These are phyloP conservation scores for Chenopodium formosanum DNA, from an alignment of 148 eudicot species.

Conservation along the genomic window DNA sequence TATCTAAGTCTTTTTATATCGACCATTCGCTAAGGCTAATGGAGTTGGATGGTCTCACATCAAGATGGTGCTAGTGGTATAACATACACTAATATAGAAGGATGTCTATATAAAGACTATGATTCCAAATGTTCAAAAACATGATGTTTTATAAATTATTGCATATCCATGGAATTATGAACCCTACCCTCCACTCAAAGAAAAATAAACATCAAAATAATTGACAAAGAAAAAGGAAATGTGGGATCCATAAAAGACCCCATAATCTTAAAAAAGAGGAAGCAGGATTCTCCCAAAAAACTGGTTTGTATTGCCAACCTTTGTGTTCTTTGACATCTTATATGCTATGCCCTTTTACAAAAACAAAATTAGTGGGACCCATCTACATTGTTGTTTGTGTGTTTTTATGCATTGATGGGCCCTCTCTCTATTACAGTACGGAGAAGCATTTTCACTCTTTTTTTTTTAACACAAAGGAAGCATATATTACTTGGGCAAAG, in stretches of 20 bases:
- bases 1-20: too few relatives aligned
- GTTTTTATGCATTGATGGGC: conserved; percentile 1
- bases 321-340: conserved; percentile 8
- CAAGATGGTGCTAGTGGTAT: background rate
- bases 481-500: too few relatives aligned
- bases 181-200: background rate
- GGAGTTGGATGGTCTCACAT: background rate
- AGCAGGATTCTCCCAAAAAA: conserved; percentile 13
- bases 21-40: too few relatives aligned
- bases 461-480: too few relatives aligned
- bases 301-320: conserved; percentile 9
- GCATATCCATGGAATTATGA: conserved; percentile 5
- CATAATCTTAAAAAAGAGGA: conserved; percentile 15
- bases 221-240: background rate
- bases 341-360: background rate
- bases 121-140: conserved; percentile 6
- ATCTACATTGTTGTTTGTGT: conserved; percentile 18
- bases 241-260: conserved; percentile 8
- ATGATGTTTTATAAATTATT: conserved; percentile 2
- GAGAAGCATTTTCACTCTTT: background rate
- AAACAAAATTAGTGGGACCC: conserved; percentile 10
- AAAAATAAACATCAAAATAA: background rate
- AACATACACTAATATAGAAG: background rate
- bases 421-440: background rate
- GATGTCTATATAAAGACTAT: background rate